A percentile compares a stretch with the other conserved stretches of the same genome.
phyloP scores from a whole-genome alignment of 129 eudicot genomes.

The Lactuca saligna region DNA sequence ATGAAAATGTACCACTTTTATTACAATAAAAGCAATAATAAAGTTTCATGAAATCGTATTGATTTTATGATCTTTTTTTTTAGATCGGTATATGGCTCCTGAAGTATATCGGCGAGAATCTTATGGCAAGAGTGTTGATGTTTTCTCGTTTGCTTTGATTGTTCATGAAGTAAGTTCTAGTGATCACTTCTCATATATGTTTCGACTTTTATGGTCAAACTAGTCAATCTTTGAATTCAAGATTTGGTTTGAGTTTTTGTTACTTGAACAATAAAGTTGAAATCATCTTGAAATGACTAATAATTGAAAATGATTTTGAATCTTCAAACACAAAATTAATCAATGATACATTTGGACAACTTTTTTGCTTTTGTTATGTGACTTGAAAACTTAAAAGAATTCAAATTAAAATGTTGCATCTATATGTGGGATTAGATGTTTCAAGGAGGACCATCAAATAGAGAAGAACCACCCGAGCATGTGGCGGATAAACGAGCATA shows the following conservation, averaged over 20 bases:
- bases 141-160: slow-evolving; percentile 66
- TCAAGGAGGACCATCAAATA: slow-evolving; percentile 66
- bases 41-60: slow-evolving; percentile 2
- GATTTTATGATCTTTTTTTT: neutral
- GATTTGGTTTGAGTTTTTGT: neutral
- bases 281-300: neutral
- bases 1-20: slow-evolving; percentile 13
- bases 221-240: too few relatives aligned
- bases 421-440: slow-evolving; percentile 50
- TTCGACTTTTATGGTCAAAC: slow-evolving; percentile 54
- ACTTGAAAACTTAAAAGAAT: slow-evolving; percentile 14
- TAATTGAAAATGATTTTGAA: neutral
- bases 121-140: slow-evolving; percentile 70
- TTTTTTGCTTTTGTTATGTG: neutral
- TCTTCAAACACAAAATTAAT: neutral
- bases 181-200: too few relatives aligned
- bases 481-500: slow-evolving; percentile 70
- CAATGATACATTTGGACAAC: neutral
- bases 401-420: slow-evolving; percentile 20
- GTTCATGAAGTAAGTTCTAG: slow-evolving; percentile 54
- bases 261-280: neutral
- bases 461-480: slow-evolving; percentile 57
- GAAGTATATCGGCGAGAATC: slow-evolving; percentile 67
- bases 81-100: slow-evolving; percentile 87
- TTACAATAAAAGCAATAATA: neutral